These are phyloP conservation scores for Elsinoe arachidis DNA, from an alignment of 2,329 filamentous ascomycete species.

Conservation along the genomic window DNA sequence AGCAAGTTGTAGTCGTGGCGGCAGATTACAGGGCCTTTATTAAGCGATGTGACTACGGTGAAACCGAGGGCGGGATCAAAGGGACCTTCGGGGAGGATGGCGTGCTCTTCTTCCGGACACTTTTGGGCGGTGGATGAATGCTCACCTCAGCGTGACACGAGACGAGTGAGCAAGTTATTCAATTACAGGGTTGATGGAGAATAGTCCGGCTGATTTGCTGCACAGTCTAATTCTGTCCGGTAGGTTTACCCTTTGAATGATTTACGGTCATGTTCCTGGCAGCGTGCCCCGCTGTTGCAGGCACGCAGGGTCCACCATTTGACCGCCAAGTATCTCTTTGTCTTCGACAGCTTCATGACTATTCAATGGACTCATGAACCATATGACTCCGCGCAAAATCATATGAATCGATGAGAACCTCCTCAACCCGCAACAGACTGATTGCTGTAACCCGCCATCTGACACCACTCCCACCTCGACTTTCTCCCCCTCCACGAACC, in stretches of 20 bases:
- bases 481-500: neutral
- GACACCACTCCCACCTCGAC: too few relatives aligned
- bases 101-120: slow-evolving; percentile 6
- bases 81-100: neutral
- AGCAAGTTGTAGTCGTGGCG: neutral
- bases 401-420: too few relatives aligned
- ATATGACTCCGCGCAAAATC: too few relatives aligned
- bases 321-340: slow-evolving; percentile 8
- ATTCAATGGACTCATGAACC: neutral
- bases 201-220: neutral
- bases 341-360: neutral
- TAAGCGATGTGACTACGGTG: slow-evolving; percentile 3
- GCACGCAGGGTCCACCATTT: slow-evolving; percentile 4
- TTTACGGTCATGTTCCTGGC: neutral
- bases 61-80: neutral
- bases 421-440: too few relatives aligned
- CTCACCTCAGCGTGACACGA: slow-evolving; percentile 5
- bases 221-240: neutral
- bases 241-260: neutral
- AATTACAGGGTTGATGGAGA: neutral
- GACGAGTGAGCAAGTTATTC: slow-evolving; percentile 4
- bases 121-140: neutral
- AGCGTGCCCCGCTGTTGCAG: neutral
- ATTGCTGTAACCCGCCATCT: too few relatives aligned
- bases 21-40: slow-evolving; percentile 11